phyloP scores from a whole-genome alignment of 306 rosid genomes.

The Alnus glutinosa region DNA sequence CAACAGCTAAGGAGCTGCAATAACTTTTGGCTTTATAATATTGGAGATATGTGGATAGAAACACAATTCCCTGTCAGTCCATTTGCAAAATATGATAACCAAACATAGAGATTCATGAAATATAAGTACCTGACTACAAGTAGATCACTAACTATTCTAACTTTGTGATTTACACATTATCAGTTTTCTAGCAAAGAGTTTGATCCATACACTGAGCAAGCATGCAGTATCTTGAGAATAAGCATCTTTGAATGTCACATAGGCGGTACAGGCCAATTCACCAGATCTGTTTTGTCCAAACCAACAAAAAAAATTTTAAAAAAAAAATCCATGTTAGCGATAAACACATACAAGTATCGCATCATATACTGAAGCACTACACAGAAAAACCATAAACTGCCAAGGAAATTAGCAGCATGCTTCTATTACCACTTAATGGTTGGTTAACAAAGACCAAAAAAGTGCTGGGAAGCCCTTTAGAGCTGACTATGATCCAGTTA shows the following conservation, averaged over 20 bases:
- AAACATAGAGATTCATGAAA: slow-evolving; percentile 7
- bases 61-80: background rate
- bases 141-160: slow-evolving; percentile 8
- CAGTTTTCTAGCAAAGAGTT: slow-evolving; percentile 11
- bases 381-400: background rate
- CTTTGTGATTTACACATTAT: background rate
- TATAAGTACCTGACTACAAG: slow-evolving; percentile 10
- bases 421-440: background rate
- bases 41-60: background rate
- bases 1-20: background rate
- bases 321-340: background rate
- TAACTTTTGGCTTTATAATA: background rate
- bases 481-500: background rate
- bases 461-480: background rate
- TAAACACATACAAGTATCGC: slow-evolving; percentile 14
- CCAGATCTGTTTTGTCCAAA: slow-evolving; percentile 54
- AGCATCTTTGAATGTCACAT: slow-evolving; percentile 83
- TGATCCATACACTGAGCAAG: slow-evolving; percentile 66
- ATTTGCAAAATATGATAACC: background rate
- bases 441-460: background rate
- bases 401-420: background rate
- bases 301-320: background rate
- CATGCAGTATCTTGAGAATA: slow-evolving; percentile 92
- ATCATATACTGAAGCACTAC: background rate
- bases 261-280: slow-evolving; percentile 74